Base-by-base conservation (phyloP, 2,329 filamentous ascomycete species). In the Triangularia verruculosa region DNA sequence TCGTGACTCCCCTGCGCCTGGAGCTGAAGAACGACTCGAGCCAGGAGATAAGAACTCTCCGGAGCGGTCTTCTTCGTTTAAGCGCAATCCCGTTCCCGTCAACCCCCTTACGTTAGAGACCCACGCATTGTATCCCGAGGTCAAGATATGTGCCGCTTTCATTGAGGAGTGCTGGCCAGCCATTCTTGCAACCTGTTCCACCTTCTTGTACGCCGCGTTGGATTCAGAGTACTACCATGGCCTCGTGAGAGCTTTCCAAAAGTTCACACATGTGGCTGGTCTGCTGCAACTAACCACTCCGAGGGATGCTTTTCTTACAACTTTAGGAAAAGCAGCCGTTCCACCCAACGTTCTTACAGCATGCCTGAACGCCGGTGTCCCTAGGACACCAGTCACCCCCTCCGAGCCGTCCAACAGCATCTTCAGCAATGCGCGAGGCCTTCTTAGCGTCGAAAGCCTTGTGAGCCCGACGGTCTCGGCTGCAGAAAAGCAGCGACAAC, bases 101-200 rank as follows among this genome's bases (percentile, higher is more conserved):
- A 99, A 99, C 74, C 95, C 95, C 1, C 79, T 99, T 2, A 82
- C 83, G 1, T 76, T 96, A 7, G 86, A 89, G 65, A 86, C 90
- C 43, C 91, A 96, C 72, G 84, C 90, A 0, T 81, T 92, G 8
- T 83, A 88, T 59, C 74, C 81, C 1, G 89, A 92, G 57, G 87
- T 98, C 62, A 86, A 88, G 71, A 86, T 87, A 1, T 94, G 92
- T 70, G 92, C 92, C 12, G 84, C 84, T 9, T 89, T 99, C 61
- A 90, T 99, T 24, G 92, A 96, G 3, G 85, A 91, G 69, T 98
- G 94, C 74, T 99, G 95, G 95, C 95, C 95, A 55, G 95, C 95
- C 12, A 89, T 98, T 43, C 84, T 99, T 57, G 94, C 95, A 1
- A 95, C 93, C 1, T 97, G 93, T 71, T 99, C 95, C 0, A 97